Evolutionary conservation across 768 basidiomycete genomes (phyloP), one percentile per base, ranked within the genome.

Genomic region (Termitomyces sp.): DNA sequence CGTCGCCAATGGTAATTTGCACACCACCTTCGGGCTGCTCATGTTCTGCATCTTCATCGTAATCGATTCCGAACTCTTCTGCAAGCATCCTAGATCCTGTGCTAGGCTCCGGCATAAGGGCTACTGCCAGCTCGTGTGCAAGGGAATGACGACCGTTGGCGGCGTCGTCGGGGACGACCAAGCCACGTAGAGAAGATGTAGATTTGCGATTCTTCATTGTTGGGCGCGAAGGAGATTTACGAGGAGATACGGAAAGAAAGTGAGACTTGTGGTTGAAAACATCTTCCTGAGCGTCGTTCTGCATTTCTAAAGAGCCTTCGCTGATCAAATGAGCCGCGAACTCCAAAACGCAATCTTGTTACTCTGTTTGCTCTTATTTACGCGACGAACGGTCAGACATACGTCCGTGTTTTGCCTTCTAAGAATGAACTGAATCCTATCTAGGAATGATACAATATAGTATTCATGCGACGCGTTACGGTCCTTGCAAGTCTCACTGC

Each of bases 61-160:
- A 93, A 67, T 93, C 92, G 61, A 94, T 87, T 11, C 92, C 92
- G 62, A 94, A 91, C 71, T 94, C 93, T 72, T 93, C 92, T 13
- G 89, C 89, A 6, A 94, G 78, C 34, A 92, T 71, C 69, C 84
- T 88, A 24, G 90, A 92, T 55, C 88, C 84, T 30, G 83, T 78
- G 53, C 81, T 87, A 0, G 93, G 91, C 73, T 94, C 92, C 24
- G 91, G 92, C 85, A 93, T 89, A 56, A 94, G 79, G 11, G 92
- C 92, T 36, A 87, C 84, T 6, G 93, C 92, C 37, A 94, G 83
- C 67, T 94, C 92, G 71, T 94, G 91, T 5, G 92, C 92, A 34
- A 94, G 81, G 6, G 90, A 92, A 68, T 87, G 85, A 46, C 82
- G 78, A 42, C 77, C 79, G 59, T 72, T 78, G 49, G 73, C 69